Base-by-base conservation (phyloP, 352 stramenopile species). In the Phytopythium kandeliae region DNA sequence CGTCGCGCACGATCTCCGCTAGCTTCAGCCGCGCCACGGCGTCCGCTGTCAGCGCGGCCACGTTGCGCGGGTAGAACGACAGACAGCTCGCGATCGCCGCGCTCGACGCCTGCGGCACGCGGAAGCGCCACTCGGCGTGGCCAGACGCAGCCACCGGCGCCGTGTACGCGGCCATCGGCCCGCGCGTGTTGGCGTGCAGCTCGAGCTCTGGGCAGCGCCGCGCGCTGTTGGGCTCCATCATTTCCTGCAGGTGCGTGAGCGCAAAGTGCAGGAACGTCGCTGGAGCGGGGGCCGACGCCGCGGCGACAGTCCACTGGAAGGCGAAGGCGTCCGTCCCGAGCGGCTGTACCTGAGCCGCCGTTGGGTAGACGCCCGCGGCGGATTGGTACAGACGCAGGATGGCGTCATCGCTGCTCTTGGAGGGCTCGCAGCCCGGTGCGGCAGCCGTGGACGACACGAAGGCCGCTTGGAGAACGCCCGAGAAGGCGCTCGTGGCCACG, bases 181-280 rank as follows among this genome's bases (percentile, higher is more conserved):
- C 83, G 13, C 81, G 78, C 0, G 83, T 91, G 57, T 93, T 78
- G 13, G 80, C 81, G 47, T 82, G 65, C n/a, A 93, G 61, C 45
- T 55, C 57, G 17, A 93, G 74, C 45, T 85, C 72, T 0, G 69
- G 59, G 21, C 74, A 71, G 11, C 56, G 54, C 48, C 75, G 65
- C 8, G 65, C 67, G 34, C 55, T 71, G 5, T 63, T 62, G 4
- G 37, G 35, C 37, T 85, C 73, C 34, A 88, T 54, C 73, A 91
- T 81, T 19, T 55, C 38, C 35, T 78, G 60, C 34, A 88, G 48
- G 24, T 91, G 82, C 4, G 70, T 65, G 17, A 91, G 55, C 30
- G 66, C 79, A 55, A 93, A 93, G 41, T 91, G 79, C 25, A 92
- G 47, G 26, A 83, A 85, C 21, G 33, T n/a, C n/a, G n/a, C n/a